These are phyloP conservation scores for Eutypa lata DNA, from an alignment of 2,329 filamentous ascomycete genomes.

Conservation along the genomic window DNA sequence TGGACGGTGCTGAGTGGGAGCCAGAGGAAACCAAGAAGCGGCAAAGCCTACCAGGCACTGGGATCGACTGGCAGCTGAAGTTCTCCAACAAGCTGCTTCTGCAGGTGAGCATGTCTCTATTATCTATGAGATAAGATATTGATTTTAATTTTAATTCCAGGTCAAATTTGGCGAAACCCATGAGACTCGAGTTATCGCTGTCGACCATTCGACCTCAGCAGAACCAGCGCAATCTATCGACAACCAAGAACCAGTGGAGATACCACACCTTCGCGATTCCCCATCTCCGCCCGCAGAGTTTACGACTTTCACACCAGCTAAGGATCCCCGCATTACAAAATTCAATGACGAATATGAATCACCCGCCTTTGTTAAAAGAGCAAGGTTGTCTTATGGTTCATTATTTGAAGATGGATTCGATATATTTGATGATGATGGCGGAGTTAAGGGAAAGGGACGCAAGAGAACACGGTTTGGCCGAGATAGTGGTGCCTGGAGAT, in stretches of 20 bases:
- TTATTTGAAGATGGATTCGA: conserved; percentile 63
- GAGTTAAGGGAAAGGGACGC: conserved; percentile 56
- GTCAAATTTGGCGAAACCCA: conserved; percentile 45
- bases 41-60: conserved; percentile 43
- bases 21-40: conserved; percentile 46
- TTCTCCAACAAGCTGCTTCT: conserved; percentile 50
- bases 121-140: neutral
- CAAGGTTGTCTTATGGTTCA: conserved; percentile 66
- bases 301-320: conserved; percentile 20
- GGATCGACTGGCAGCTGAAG: conserved; percentile 57
- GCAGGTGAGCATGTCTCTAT: conserved; percentile 31
- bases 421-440: conserved; percentile 67
- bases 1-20: conserved; percentile 68
- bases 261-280: conserved; percentile 13
- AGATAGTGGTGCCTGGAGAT: conserved; percentile 69
- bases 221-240: conserved; percentile 8
- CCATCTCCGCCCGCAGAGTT: conserved; percentile 1
- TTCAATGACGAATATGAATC: conserved; percentile 62
- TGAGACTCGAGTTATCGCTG: conserved; percentile 47
- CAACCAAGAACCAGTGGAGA: conserved; percentile 5
- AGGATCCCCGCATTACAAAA: conserved; percentile 31
- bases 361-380: conserved; percentile 75
- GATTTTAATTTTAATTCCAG: conserved; percentile 18
- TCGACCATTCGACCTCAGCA: conserved; percentile 42
- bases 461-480: conserved; percentile 70